phyloP scores from a whole-genome alignment of 495 filamentous ascomycete genomes.

The Xylaria castorea region DNA sequence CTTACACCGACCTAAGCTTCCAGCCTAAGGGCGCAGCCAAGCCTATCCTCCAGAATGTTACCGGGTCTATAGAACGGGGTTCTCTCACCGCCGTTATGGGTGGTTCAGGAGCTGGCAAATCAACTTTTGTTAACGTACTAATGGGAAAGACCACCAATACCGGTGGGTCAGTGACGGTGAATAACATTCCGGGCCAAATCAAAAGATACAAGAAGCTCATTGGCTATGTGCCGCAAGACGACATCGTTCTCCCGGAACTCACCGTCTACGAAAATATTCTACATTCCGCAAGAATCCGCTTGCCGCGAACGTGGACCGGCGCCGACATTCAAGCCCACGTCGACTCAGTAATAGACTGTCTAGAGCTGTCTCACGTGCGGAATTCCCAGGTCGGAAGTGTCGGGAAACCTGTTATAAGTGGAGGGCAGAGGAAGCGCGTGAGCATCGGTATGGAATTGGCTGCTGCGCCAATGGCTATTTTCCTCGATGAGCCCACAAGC shows the following conservation, averaged over 20 bases:
- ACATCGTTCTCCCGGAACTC: constrained; percentile 56
- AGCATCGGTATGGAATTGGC: constrained; percentile 67
- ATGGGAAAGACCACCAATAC: constrained; percentile 58
- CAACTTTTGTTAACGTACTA: constrained; percentile 60
- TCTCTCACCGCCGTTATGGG: constrained; percentile 59
- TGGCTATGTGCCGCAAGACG: constrained; percentile 62
- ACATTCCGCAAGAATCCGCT: constrained; percentile 57
- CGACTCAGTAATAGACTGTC: constrained; percentile 51
- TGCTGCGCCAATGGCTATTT: constrained; percentile 69
- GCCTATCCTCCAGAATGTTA: constrained; percentile 57
- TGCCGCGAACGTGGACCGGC: constrained; percentile 51
- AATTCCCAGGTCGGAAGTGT: constrained; percentile 52
- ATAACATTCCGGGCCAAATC: constrained; percentile 54
- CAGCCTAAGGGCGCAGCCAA: constrained; percentile 49
- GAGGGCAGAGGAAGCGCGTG: constrained; percentile 58
- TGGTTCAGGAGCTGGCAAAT: constrained; percentile 58
- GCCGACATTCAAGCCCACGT: constrained; percentile 50
- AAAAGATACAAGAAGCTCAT: constrained; percentile 60
- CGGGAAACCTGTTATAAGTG: constrained; percentile 54
- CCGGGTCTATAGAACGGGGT: constrained; percentile 57
- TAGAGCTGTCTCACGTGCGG: constrained; percentile 53
- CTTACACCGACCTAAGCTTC: constrained; percentile 53
- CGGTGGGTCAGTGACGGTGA: constrained; percentile 53
- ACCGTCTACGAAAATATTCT: constrained; percentile 62
- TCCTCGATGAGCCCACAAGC: constrained; percentile 70